Percentiles rank a stretch among this genome's conserved stretches.
These are phyloP conservation scores for Aspergillus luchuensis DNA, from an alignment of 2,329 filamentous ascomycete species.

Conservation along the genomic window DNA sequence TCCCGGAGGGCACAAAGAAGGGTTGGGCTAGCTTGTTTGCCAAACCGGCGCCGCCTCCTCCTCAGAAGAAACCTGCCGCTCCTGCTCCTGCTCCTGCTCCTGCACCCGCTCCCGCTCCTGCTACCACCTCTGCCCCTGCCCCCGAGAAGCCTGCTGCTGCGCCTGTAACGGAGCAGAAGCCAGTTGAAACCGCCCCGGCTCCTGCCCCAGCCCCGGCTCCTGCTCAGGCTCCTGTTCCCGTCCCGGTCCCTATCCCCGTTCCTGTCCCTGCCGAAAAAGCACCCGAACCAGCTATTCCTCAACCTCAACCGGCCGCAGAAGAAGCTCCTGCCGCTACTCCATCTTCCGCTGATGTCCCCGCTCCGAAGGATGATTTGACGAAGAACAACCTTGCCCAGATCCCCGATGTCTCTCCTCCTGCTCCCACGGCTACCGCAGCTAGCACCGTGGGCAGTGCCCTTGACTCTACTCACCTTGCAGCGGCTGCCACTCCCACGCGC, in stretches of 20 bases:
- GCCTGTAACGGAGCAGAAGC: constrained; percentile 15
- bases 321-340: constrained; percentile 42
- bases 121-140: constrained; percentile 18
- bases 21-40: constrained; percentile 76
- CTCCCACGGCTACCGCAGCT: constrained; percentile 77
- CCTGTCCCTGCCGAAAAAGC: constrained; percentile 39
- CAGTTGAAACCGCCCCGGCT: background rate
- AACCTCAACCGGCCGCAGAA: constrained; percentile 31
- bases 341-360: constrained; percentile 55
- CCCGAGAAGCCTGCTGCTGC: constrained; percentile 31
- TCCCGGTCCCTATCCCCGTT: constrained; percentile 40
- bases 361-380: constrained; percentile 80
- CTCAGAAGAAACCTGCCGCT: constrained; percentile 52
- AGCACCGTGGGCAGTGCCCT: constrained; percentile 88
- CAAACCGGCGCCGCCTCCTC: constrained; percentile 59
- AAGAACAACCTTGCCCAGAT: constrained; percentile 91
- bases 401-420: constrained; percentile 75
- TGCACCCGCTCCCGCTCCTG: background rate
- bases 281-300: constrained; percentile 34
- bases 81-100: constrained; percentile 29
- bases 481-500: constrained; percentile 54
- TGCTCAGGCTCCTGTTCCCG: constrained; percentile 23
- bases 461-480: constrained; percentile 66
- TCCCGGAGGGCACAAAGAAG: constrained; percentile 46
- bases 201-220: background rate